phyloP scores from a whole-genome alignment of 2,329 filamentous ascomycete species.

The Falciphora oryzae region DNA sequence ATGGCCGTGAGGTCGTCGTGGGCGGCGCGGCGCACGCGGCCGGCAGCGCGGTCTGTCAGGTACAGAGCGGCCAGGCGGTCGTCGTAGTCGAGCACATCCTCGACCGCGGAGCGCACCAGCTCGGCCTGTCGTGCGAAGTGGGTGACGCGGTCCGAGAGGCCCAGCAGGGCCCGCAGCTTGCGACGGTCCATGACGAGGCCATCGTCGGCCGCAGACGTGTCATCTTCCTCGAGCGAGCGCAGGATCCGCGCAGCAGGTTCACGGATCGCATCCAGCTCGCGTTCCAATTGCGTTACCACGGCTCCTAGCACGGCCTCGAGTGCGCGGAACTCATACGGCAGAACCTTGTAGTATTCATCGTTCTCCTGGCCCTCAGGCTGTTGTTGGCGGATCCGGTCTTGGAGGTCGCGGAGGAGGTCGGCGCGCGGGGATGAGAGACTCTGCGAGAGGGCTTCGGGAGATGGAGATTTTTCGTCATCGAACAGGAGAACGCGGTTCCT shows the following conservation, averaged over 20 bases:
- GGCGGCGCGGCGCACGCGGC: constrained; percentile 58
- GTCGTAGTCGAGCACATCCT: constrained; percentile 91
- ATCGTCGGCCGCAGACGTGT: neutral
- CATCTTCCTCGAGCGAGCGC: constrained; percentile 84
- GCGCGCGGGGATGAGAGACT: constrained; percentile 79
- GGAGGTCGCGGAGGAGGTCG: constrained; percentile 94
- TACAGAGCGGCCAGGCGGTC: constrained; percentile 98
- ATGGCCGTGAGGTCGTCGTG: constrained; percentile 91
- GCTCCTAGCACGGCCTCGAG: constrained; percentile 93
- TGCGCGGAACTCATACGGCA: constrained; percentile 94
- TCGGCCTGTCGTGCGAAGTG: constrained; percentile 97
- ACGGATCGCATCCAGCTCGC: constrained; percentile 88
- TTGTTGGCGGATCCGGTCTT: constrained; percentile 86
- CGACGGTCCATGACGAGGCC: constrained; percentile 68
- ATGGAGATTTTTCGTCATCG: constrained; percentile 89
- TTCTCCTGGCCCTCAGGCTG: constrained; percentile 41
- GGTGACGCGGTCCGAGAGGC: constrained; percentile 90
- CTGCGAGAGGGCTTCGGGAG: constrained; percentile 27
- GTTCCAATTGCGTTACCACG: constrained; percentile 85
- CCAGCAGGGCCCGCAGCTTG: constrained; percentile 83
- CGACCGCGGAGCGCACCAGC: constrained; percentile 87
- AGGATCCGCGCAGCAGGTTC: constrained; percentile 88
- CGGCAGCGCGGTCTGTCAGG: constrained; percentile 77
- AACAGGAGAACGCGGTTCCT: constrained; percentile 88
- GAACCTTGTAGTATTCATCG: constrained; percentile 28